These are phyloP conservation scores for Ascochyta viciae-villosae DNA, from an alignment of 2,329 filamentous ascomycete genomes.

Conservation along the genomic window DNA sequence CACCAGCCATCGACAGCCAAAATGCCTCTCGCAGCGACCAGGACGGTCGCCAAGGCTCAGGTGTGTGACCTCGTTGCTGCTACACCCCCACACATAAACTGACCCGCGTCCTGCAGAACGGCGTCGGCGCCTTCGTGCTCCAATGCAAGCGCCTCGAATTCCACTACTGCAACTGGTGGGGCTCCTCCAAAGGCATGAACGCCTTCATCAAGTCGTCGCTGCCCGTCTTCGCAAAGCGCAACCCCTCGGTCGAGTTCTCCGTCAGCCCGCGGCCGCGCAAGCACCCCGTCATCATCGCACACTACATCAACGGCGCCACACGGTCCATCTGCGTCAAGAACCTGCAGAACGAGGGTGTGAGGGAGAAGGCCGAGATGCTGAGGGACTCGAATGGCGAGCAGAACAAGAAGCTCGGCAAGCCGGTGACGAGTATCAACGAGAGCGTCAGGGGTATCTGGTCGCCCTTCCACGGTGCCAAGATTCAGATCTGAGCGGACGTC, in stretches of 20 bases:
- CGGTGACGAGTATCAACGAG: slow-evolving; percentile 67
- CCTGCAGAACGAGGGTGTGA: slow-evolving; percentile 77
- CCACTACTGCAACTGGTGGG: slow-evolving; percentile 96
- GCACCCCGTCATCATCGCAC: slow-evolving; percentile 86
- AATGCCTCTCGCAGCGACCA: slow-evolving; percentile 60
- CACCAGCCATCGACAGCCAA: slow-evolving; percentile 30
- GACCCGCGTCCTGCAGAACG: slow-evolving; percentile 9
- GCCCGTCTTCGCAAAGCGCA: slow-evolving; percentile 76
- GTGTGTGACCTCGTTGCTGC: slow-evolving; percentile 49
- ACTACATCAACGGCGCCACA: slow-evolving; percentile 89
- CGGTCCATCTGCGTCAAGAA: slow-evolving; percentile 91
- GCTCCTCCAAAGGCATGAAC: slow-evolving; percentile 93
- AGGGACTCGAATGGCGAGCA: slow-evolving; percentile 79
- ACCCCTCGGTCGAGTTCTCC: slow-evolving; percentile 90
- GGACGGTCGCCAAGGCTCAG: slow-evolving; percentile 62
- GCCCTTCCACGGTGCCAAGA: slow-evolving; percentile 65
- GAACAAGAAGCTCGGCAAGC: slow-evolving; percentile 65
- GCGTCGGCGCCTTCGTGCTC: slow-evolving; percentile 93
- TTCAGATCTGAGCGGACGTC: slow-evolving; percentile 31
- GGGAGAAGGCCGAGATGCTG: slow-evolving; percentile 78
- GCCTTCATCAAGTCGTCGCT: slow-evolving; percentile 82
- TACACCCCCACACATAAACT: background rate
- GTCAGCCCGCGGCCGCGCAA: slow-evolving; percentile 88
- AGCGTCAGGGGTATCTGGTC: slow-evolving; percentile 71
- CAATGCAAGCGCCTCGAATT: slow-evolving; percentile 97